phyloP scores from a whole-genome alignment of 1,139 yeast genomes.

The Pichia sp. region DNA sequence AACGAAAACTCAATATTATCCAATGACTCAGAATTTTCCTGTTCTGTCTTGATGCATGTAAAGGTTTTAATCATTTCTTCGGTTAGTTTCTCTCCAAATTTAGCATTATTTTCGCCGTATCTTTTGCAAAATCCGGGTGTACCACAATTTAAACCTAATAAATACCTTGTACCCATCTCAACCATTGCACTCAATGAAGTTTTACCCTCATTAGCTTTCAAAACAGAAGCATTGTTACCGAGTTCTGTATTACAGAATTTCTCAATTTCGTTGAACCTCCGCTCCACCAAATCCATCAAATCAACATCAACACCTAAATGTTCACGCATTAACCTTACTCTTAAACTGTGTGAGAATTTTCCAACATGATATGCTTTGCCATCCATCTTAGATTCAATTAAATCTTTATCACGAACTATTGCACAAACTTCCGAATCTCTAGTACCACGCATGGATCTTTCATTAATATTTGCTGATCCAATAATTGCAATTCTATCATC shows the following conservation, averaged over 20 bases:
- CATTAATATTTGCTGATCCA: constrained; percentile 95
- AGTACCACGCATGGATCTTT: constrained; percentile 87
- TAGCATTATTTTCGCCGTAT: not conserved
- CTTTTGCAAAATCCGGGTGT: constrained; percentile 21
- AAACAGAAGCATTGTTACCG: constrained; percentile 44
- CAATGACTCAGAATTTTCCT: constrained; percentile 17
- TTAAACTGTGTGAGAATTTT: constrained; percentile 80
- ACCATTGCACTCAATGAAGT: constrained; percentile 58
- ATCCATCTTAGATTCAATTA: constrained; percentile 70
- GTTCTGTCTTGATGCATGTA: constrained; percentile 30
- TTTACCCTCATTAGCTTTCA: constrained; percentile 25
- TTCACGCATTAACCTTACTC: constrained; percentile 93
- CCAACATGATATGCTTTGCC: constrained; percentile 80
- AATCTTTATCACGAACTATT: constrained; percentile 75
- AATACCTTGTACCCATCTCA: constrained; percentile 67
- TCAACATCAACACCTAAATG: constrained; percentile 94
- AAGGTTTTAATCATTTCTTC: constrained; percentile 46
- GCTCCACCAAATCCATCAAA: constrained; percentile 75
- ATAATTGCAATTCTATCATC: constrained; percentile 91
- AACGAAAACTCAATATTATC: constrained; percentile 40
- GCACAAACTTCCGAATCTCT: constrained; percentile 96
- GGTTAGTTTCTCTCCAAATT: constrained; percentile 16
- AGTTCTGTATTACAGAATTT: constrained; percentile 44
- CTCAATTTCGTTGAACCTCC: constrained; percentile 61
- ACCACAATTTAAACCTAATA: constrained; percentile 43